These are phyloP conservation scores for sunflower (Helianthus annuus) DNA, from an alignment of 129 eudicot genomes.

Conservation along the genomic window HanXRQr2.0-SUNRISE NC_035434.2:171650305-171650804, in stretches of 20 bases:
- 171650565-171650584: constrained; percentile 58
- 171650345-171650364: neutral
- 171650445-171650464: constrained; percentile 58
- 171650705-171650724: neutral
- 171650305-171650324: neutral
- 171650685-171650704: neutral
- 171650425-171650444: constrained; percentile 42
- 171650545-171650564: constrained; percentile 68
- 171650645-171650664: neutral
- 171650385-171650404: constrained; percentile 47
- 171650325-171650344: neutral
- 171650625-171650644: constrained; percentile 36
- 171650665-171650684: neutral
- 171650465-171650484: constrained; percentile 71
- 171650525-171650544: constrained; percentile 71
- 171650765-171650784: neutral
- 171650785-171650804: too few species aligned
- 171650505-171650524: constrained; percentile 47
- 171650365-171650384: neutral
- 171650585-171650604: constrained; percentile 82
- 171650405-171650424: constrained; percentile 55
- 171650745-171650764: too few species aligned
- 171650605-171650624: constrained; percentile 79
- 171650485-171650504: constrained; percentile 53
- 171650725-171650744: too few species aligned